Evolutionary conservation across 176 grass and related monocot species (phyloP).

Genomic region (Cenchrus americanus): DNA sequence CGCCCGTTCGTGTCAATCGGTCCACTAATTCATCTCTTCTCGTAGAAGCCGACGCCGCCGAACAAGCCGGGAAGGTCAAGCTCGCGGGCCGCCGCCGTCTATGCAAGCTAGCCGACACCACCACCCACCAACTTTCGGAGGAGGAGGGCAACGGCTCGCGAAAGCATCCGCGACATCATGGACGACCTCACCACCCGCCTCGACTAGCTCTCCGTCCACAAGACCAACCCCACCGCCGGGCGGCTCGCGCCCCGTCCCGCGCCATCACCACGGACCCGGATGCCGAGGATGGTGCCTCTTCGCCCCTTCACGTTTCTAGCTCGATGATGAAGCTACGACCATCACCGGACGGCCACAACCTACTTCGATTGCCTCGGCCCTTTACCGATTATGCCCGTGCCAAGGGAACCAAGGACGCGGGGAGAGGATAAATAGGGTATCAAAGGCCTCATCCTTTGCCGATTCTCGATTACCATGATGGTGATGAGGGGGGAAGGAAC

Average conservation of each 20-base stretch:
- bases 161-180: slow-evolving; percentile 77
- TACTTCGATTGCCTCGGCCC: not conserved
- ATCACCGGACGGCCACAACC: not conserved
- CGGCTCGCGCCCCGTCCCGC: slow-evolving; percentile 12
- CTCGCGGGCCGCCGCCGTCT: slow-evolving; percentile 75
- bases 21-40: not conserved
- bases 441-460: too few relatives aligned
- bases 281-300: slow-evolving; percentile 18
- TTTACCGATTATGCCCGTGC: not conserved
- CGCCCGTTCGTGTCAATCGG: too few relatives aligned
- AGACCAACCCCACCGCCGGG: slow-evolving; percentile 38
- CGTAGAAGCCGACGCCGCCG: not conserved
- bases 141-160: not conserved
- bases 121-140: not conserved
- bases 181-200: slow-evolving; percentile 76
- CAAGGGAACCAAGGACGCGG: too few relatives aligned
- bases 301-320: not conserved
- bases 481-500: not conserved
- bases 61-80: slow-evolving; percentile 56
- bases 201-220: slow-evolving; percentile 67
- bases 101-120: slow-evolving; percentile 50
- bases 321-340: slow-evolving; percentile 22
- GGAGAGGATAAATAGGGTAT: too few relatives aligned
- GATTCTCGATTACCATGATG: not conserved
- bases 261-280: slow-evolving; percentile 24